Percentiles rank a stretch among this genome's conserved stretches.
Evolutionary conservation across 2,329 filamentous ascomycete species (phyloP).

Genomic region (Neofusicoccum laricinum): DNA sequence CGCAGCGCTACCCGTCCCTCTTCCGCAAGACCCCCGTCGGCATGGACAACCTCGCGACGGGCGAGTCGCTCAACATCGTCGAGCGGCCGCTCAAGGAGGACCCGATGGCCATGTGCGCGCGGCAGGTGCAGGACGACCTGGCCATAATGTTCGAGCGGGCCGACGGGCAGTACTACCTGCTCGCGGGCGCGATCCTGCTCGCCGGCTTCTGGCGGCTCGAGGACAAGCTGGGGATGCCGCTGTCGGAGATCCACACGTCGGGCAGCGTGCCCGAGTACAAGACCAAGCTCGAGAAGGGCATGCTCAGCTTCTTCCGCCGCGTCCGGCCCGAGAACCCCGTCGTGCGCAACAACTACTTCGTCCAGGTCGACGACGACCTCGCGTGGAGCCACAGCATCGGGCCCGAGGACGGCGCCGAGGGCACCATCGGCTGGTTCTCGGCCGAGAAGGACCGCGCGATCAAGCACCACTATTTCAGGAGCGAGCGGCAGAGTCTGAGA

Average conservation of each 20-base stretch:
- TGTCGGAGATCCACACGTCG: conserved; percentile 76
- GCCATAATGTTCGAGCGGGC: conserved; percentile 76
- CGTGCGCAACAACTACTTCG: conserved; percentile 78
- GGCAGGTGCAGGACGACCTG: conserved; percentile 77
- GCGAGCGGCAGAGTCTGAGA: conserved; percentile 69
- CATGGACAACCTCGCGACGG: conserved; percentile 68
- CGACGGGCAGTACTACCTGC: conserved; percentile 78
- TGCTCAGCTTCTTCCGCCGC: conserved; percentile 77
- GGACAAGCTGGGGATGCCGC: conserved; percentile 77
- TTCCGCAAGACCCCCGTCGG: conserved; percentile 63
- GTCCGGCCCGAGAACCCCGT: conserved; percentile 66
- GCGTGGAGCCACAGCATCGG: conserved; percentile 77
- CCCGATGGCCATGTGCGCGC: conserved; percentile 71
- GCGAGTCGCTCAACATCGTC: conserved; percentile 68
- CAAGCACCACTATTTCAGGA: conserved; percentile 72
- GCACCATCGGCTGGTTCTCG: conserved; percentile 66
- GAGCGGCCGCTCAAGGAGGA: conserved; percentile 67
- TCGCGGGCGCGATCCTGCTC: conserved; percentile 72
- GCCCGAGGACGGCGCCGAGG: conserved; percentile 58
- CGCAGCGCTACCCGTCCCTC: conserved; percentile 70
- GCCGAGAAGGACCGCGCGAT: conserved; percentile 72
- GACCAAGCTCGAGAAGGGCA: conserved; percentile 70
- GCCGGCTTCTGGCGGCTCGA: conserved; percentile 80
- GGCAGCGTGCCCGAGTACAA: conserved; percentile 72
- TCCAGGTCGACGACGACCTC: conserved; percentile 77